Evolutionary conservation across 177 flowering plant species (phyloP).

Genomic region (Telopea speciosissima): DNA sequence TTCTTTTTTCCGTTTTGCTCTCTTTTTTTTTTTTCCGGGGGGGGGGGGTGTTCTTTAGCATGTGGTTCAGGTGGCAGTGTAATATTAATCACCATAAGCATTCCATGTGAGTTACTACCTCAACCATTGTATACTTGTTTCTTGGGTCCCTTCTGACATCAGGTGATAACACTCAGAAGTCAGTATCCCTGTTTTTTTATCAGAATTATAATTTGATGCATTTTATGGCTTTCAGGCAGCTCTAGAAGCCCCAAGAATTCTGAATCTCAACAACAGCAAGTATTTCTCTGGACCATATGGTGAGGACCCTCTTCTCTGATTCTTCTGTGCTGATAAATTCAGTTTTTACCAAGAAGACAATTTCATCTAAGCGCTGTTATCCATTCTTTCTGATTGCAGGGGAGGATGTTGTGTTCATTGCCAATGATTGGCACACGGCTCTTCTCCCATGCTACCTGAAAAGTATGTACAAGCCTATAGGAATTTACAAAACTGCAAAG

Average conservation of each 20-base stretch:
- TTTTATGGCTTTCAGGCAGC: constrained; percentile 63
- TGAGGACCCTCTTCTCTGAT: constrained; percentile 17
- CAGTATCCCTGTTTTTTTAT: background rate
- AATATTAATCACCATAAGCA: background rate
- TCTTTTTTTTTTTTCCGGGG: too few species aligned
- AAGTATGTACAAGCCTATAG: constrained; percentile 54
- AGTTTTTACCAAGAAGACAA: background rate
- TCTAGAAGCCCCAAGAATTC: constrained; percentile 76
- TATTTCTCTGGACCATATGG: constrained; percentile 92
- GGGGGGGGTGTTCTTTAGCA: too few species aligned
- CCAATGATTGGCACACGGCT: constrained; percentile 96
- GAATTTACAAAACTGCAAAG: constrained; percentile 68
- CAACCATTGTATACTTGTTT: background rate
- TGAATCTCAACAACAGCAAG: constrained; percentile 60
- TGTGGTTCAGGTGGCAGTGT: background rate
- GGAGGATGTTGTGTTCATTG: constrained; percentile 79
- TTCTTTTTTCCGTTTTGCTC: too few species aligned
- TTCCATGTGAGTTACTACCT: background rate
- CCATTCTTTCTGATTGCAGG: constrained; percentile 35
- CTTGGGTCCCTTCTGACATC: background rate
- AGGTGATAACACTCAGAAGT: background rate
- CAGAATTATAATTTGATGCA: constrained; percentile 1
- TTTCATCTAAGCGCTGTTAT: background rate
- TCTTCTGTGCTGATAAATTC: background rate
- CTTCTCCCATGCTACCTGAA: constrained; percentile 90